phyloP scores from a whole-genome alignment of 306 rosid species.

The Fagus crenata region DNA sequence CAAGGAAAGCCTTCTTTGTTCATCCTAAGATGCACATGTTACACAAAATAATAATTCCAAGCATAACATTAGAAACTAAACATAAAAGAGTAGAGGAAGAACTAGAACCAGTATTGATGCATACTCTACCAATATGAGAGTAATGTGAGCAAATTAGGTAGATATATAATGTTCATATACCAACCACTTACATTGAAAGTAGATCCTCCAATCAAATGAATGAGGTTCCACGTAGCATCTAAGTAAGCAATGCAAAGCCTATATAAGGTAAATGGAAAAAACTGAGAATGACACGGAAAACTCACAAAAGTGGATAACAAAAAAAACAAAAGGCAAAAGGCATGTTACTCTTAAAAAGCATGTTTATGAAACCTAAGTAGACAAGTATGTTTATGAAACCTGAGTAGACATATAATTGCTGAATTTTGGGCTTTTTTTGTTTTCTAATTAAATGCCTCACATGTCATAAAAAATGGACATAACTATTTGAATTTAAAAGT shows the following conservation, averaged over 20 bases:
- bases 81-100: slow-evolving; percentile 13
- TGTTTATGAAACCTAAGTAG: background rate
- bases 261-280: slow-evolving; percentile 21
- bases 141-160: background rate
- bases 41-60: slow-evolving; percentile 19
- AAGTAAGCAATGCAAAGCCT: slow-evolving; percentile 61
- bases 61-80: slow-evolving; percentile 21
- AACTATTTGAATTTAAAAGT: slow-evolving; percentile 4
- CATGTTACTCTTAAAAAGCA: background rate
- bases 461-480: background rate
- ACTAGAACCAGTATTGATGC: background rate
- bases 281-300: background rate
- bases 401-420: background rate
- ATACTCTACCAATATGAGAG: slow-evolving; percentile 3
- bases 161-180: slow-evolving; percentile 3
- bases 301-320: slow-evolving; percentile 6
- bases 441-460: background rate
- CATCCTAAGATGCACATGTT: slow-evolving; percentile 53
- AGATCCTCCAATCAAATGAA: slow-evolving; percentile 54
- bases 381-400: background rate
- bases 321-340: background rate
- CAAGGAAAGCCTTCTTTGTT: slow-evolving; percentile 71
- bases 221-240: slow-evolving; percentile 69
- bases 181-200: slow-evolving; percentile 62
- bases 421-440: background rate